Conservation (phyloP, 306 rosid genomes). For the Cicer bijugum region DNA sequence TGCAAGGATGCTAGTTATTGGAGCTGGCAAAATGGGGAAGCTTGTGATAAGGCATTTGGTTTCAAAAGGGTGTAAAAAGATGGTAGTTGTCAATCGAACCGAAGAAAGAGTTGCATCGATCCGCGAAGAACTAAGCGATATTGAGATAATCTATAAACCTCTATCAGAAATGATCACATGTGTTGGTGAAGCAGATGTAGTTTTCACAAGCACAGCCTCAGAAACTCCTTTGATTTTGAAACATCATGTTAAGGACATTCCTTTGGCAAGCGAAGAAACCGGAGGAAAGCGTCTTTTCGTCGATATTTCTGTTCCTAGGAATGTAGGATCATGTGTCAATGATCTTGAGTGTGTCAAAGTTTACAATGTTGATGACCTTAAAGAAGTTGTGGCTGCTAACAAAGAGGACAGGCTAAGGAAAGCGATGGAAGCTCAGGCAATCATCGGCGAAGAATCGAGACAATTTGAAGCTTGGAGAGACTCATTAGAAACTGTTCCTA, state of each 20-base stretch:
- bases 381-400: slow-evolving; percentile 98
- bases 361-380: slow-evolving; percentile 94
- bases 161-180: slow-evolving; percentile 77
- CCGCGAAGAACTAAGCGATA: slow-evolving; percentile 64
- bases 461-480: slow-evolving; percentile 99
- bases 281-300: slow-evolving; percentile 70
- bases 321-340: slow-evolving; percentile 81
- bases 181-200: slow-evolving; percentile 75
- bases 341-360: slow-evolving; percentile 63
- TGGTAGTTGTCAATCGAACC: slow-evolving; percentile 88
- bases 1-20: slow-evolving; percentile 81
- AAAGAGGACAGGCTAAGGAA: slow-evolving; percentile 90
- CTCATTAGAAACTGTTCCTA: slow-evolving; percentile 96
- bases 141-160: slow-evolving; percentile 86
- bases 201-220: slow-evolving; percentile 95
- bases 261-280: slow-evolving; percentile 56
- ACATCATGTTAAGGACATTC: slow-evolving; percentile 77
- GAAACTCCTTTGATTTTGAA: slow-evolving; percentile 78
- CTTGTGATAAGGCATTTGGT: slow-evolving; percentile 95
- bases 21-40: slow-evolving; percentile 99
- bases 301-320: slow-evolving; percentile 95
- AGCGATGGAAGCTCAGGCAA: slow-evolving; percentile 96
- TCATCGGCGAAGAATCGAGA: slow-evolving; percentile 82
- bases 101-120: slow-evolving; percentile 86
- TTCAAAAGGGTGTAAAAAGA: slow-evolving; percentile 84